Base-by-base conservation (phyloP, 768 basidiomycete species). In the Mycena galopus region DNA sequence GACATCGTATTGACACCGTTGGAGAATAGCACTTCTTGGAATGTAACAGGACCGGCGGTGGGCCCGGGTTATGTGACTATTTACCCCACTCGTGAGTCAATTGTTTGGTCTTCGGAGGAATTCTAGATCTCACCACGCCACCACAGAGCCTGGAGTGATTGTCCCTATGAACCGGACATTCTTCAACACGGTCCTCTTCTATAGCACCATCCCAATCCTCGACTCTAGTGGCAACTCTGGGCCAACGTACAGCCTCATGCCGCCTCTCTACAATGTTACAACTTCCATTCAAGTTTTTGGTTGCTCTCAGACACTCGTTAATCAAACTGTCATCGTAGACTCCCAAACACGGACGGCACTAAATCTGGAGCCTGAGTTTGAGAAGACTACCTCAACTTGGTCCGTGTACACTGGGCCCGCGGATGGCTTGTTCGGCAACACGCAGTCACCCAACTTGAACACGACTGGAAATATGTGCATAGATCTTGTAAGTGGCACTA, bases 331-430 rank as follows among this genome's bases (percentile, higher is more conserved):
- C 12, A 25, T 42, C 19, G 65, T 66, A 4, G 65, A 66, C 39
- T 35, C 55, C n/a, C 65, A 66, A 44, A 44, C 65, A 8, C 65
- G 55, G 19, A 42, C 25, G 23, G 3, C 35, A 16, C 55, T 44
- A 17, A 51, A 9, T 3, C 33, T 60, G n/a, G 25, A 50, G 19
- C 58, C 66, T 10, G 33, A 67, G 0, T 27, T 60, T 1, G 0
- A 66, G 1, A 66, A 66, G 65, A 57, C 25, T 27, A 33, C 27
- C 5, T 66, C 65, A 16, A 57, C 65, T 21, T 66, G 65, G 65
- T 57, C 55, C 3, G 9, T 37, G 32, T 56, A 67, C 19, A 50
- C 55, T 16, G 65, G 65, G n/a, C 57, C 56, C n/a, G 14, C 30
- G 19, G 10, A 57, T 9, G 21, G 3, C 16, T 21, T 30, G 14